Percentiles rank a stretch among this genome's conserved stretches.
Conservation (phyloP, 2,329 filamentous ascomycete species). For the Fusarium staphyleae region DNA sequence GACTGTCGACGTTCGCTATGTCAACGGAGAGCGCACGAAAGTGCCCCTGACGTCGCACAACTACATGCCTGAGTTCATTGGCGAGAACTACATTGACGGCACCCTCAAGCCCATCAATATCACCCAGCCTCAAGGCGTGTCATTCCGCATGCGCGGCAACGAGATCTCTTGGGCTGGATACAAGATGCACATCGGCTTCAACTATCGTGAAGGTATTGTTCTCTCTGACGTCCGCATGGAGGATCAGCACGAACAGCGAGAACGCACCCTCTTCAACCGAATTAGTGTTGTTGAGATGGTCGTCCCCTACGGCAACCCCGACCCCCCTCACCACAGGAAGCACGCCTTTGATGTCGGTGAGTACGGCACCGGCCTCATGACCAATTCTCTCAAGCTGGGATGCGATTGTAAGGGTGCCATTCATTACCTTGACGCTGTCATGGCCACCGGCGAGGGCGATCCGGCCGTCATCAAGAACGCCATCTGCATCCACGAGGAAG, state of each 20-base stretch:
- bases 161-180: constrained; percentile 68
- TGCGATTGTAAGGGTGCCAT: constrained; percentile 92
- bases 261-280: constrained; percentile 70
- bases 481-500: constrained; percentile 80
- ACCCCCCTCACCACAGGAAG: constrained; percentile 80
- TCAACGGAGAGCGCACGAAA: constrained; percentile 58
- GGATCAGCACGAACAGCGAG: constrained; percentile 50
- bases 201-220: constrained; percentile 73
- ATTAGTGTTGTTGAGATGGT: constrained; percentile 75
- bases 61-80: constrained; percentile 48
- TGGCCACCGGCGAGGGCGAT: constrained; percentile 81
- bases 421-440: constrained; percentile 88
- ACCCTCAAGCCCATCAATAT: constrained; percentile 50
- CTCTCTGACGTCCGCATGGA: constrained; percentile 74
- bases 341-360: constrained; percentile 84
- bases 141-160: constrained; percentile 56
- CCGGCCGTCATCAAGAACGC: constrained; percentile 88
- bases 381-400: constrained; percentile 78
- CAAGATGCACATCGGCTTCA: constrained; percentile 76
- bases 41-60: constrained; percentile 50
- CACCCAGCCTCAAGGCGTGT: constrained; percentile 51
- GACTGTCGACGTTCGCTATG: constrained; percentile 50
- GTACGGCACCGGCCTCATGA: constrained; percentile 85
- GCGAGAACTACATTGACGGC: constrained; percentile 46
- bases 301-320: constrained; percentile 78